These are phyloP conservation scores for Trichoderma guizhouense DNA, from an alignment of 2,329 filamentous ascomycete genomes.

Conservation along the genomic window DNA sequence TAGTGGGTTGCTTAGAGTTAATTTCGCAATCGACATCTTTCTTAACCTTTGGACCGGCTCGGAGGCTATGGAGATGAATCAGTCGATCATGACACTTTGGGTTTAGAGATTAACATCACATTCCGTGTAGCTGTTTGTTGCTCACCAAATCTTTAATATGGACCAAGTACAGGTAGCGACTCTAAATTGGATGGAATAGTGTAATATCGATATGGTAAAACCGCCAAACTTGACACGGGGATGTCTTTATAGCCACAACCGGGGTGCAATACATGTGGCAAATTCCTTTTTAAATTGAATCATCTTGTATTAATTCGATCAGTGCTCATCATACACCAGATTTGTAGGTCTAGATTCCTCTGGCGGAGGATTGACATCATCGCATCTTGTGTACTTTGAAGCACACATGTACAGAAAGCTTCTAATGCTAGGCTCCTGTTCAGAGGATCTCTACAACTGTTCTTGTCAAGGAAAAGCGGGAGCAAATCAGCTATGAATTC, in stretches of 20 bases:
- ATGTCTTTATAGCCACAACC: not conserved
- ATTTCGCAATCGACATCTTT: not conserved
- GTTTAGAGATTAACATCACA: not conserved
- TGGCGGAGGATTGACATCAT: no score
- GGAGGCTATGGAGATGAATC: not conserved
- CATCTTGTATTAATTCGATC: not conserved
- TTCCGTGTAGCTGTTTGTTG: not conserved
- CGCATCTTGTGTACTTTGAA: no score
- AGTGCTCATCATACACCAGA: no score
- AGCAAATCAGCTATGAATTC: fast-evolving
- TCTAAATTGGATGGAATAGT: not conserved
- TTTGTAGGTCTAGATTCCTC: no score
- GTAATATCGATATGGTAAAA: not conserved
- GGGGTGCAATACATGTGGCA: not conserved
- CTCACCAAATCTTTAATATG: not conserved
- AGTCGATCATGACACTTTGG: not conserved
- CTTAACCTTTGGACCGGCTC: not conserved
- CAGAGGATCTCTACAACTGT: not conserved
- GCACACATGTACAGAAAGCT: not conserved
- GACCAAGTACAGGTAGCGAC: not conserved
- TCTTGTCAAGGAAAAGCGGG: not conserved
- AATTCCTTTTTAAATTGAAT: not conserved
- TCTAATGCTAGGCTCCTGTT: not conserved
- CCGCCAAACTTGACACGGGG: not conserved
- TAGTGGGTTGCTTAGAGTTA: not conserved